phyloP scores from a whole-genome alignment of 2,329 filamentous ascomycete genomes.

The Pseudocercospora ulei region DNA sequence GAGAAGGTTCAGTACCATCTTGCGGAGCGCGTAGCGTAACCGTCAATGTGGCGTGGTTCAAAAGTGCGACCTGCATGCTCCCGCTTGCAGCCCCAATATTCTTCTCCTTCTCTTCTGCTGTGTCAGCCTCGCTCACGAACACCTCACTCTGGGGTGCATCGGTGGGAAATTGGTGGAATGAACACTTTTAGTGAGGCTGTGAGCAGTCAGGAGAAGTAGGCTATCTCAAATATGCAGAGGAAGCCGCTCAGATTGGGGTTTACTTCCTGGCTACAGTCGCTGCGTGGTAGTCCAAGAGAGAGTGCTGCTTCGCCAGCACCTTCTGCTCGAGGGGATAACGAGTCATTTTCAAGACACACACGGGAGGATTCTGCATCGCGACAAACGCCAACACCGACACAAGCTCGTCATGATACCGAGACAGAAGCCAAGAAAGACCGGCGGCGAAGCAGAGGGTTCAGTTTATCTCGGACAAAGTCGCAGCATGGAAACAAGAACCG shows the following conservation, averaged over 20 bases:
- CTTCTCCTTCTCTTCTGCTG: too few relatives aligned
- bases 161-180: too few relatives aligned
- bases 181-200: too few relatives aligned
- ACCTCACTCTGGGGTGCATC: too few relatives aligned
- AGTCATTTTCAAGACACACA: background rate
- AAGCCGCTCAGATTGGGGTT: slow-evolving; percentile 6
- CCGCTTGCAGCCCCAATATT: too few relatives aligned
- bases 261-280: slow-evolving; percentile 12
- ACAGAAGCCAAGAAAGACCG: slow-evolving; percentile 4
- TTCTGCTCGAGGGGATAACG: slow-evolving; percentile 8
- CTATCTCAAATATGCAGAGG: too few relatives aligned
- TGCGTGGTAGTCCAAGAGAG: slow-evolving; percentile 7
- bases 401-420: slow-evolving; percentile 4
- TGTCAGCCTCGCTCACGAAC: too few relatives aligned
- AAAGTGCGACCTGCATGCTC: too few relatives aligned
- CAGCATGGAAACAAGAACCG: slow-evolving; percentile 17
- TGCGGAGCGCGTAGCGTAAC: slow-evolving; percentile 6
- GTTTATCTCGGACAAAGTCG: slow-evolving; percentile 14
- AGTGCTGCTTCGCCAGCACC: slow-evolving; percentile 2
- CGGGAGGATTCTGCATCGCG: slow-evolving; percentile 1
- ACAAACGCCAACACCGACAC: slow-evolving; percentile 2
- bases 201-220: too few relatives aligned
- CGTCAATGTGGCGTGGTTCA: background rate
- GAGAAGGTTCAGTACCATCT: slow-evolving; percentile 5
- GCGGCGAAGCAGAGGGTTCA: slow-evolving; percentile 13